Conservation (phyloP, 2,329 filamentous ascomycete species). For the Byssothecium circinans region DNA sequence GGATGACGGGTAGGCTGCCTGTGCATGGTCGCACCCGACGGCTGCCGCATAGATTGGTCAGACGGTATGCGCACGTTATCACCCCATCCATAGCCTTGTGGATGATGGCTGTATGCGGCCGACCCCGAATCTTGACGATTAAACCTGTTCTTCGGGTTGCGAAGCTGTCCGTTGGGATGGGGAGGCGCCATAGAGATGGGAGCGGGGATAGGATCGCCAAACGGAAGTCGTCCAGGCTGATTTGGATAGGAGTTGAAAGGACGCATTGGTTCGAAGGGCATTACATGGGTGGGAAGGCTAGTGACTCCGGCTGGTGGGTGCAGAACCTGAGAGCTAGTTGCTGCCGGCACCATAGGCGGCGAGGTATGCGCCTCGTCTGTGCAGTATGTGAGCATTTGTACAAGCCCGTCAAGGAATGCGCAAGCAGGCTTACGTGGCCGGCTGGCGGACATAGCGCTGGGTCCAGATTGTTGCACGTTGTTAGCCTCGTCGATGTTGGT, state of each 20-base stretch:
- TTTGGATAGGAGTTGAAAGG: background rate
- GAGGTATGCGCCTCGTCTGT: background rate
- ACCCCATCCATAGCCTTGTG: slow-evolving; percentile 11
- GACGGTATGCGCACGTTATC: slow-evolving; percentile 20
- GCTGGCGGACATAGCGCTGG: no score
- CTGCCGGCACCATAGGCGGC: background rate
- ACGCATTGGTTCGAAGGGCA: background rate
- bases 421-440: slow-evolving; percentile 4
- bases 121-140: slow-evolving; percentile 12
- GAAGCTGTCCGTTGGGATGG: slow-evolving; percentile 11
- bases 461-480: background rate
- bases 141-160: slow-evolving; percentile 13
- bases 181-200: slow-evolving; percentile 7
- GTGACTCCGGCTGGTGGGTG: background rate
- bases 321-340: background rate
- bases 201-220: slow-evolving; percentile 2
- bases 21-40: slow-evolving; percentile 13
- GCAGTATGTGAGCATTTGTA: background rate
- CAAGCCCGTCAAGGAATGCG: background rate
- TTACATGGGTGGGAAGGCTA: background rate
- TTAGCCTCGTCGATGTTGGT: background rate
- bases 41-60: slow-evolving; percentile 16
- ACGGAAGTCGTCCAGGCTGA: slow-evolving; percentile 5
- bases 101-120: slow-evolving; percentile 9
- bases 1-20: slow-evolving; percentile 19